Evolutionary conservation across 345 rosid species (phyloP), one percentile per base, ranked within the genome.

Genomic region (Rubroshorea leprosula): DNA sequence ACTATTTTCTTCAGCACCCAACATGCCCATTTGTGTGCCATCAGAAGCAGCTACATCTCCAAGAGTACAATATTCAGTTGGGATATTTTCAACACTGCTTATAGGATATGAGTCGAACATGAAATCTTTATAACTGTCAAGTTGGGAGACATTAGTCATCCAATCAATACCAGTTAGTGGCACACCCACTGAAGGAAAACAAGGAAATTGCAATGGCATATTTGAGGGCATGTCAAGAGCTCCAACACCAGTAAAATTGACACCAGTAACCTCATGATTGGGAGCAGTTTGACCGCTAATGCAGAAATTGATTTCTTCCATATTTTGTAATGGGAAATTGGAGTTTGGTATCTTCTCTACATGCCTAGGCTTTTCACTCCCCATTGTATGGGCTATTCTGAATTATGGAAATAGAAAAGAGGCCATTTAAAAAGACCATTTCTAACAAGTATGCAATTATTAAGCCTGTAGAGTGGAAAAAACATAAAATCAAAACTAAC

Each of bases 331-430:
- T 22, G 23, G 20, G n/a, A 47, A 16, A 64, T 6, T 17, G 49
- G 63, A 17, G n/a, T 16, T 14, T 6, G 38, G 41, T 17, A 55
- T 21, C 23, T 56, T 50, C 18, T 67, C 66, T 44, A 25, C 72
- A 54, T 59, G 48, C 25, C 54, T 54, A 2, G n/a, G 25, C 57
- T 63, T 67, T 55, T 58, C 65, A 58, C 57, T 61, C 18, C 65
- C 65, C 72, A 72, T 67, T 48, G 47, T 60, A 48, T 58, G 18
- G 45, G 50, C 43, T 21, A 55, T 44, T 41, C 51, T 39, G 22
- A 44, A 39, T 20, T 11, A 47, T 43, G 23, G 51, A 2, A 24
- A 26, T 35, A 44, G 23, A 43, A 35, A 25, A 65, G 29, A 13
- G 27, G 39, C 47, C 21, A 43, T 17, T 41, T 27, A 27, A 27